Evolutionary conservation across 164 flowering plant genomes (phyloP), one percentile per base, ranked within the genome.

Genomic region (Stephania yunnanensis): DNA sequence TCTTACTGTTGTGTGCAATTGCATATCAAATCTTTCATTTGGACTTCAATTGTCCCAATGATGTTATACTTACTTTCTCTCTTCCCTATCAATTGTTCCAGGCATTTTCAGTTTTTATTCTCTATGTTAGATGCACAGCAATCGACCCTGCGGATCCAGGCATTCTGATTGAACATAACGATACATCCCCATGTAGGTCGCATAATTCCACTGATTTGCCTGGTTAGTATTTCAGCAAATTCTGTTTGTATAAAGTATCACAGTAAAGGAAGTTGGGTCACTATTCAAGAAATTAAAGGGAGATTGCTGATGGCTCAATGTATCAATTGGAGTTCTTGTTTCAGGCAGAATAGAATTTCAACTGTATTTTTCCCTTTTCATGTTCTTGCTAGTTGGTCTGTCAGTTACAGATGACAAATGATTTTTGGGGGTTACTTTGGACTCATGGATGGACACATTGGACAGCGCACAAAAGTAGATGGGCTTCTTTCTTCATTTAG

Each of bases 81-180:
- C 17, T 52, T 48, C 31, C 44, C 45, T 67, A 19, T 68, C n/a
- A 69, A 50, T 36, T 17, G 46, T 76, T 83, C 52, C 90, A 94
- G 98, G 97, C 90, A 25, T 82, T 94, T 66, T 82, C 82, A 48
- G 98, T 94, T 25, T 89, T 94, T 65, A 76, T 88, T 80, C 91
- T 94, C 67, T 94, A 92, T 71, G 87, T 87, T 36, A 86, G 98
- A 77, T 92, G 97, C 89, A 94, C 98, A 25, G 95, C 87, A 30
- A 94, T 94, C 83, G 92, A 94, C 85, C 98, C 98, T 77, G 89
- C 98, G 46, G 98, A 94, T 88, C 95, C 97, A 68, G 98, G 98
- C 75, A 89, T 92, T 79, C 75, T 92, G 68, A 68, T 88, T 45
- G 90, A 84, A 73, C 69, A 71, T 70, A 91, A 90, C 69, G 77